Percentiles rank a stretch among this genome's conserved stretches.
These are phyloP conservation scores for Zygosaccharomyces sapae DNA, from an alignment of 1,139 yeast species.

Conservation along the genomic window DNA sequence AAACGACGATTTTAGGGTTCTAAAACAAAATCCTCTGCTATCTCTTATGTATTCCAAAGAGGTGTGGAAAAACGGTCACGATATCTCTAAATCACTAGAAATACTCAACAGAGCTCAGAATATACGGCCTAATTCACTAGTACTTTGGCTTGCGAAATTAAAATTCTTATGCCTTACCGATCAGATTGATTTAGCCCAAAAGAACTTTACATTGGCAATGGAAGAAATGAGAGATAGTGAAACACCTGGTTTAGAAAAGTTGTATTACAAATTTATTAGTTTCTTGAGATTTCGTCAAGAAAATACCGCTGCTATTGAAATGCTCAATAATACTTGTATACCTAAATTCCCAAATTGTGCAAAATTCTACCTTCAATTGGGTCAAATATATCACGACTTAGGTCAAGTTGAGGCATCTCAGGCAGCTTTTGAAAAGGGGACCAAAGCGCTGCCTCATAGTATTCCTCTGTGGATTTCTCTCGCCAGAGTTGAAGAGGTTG, in stretches of 20 bases:
- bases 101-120: conserved; percentile 50
- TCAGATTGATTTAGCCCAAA: conserved; percentile 42
- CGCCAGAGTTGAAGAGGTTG: conserved; percentile 47
- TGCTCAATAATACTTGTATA: conserved; percentile 44
- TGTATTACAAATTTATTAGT: conserved; percentile 64
- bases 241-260: conserved; percentile 42
- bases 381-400: conserved; percentile 23
- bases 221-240: conserved; percentile 21
- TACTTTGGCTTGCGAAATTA: conserved; percentile 66
- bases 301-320: conserved; percentile 39
- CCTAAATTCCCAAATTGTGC: conserved; percentile 17
- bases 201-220: conserved; percentile 43
- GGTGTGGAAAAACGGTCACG: conserved; percentile 48
- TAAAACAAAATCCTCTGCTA: conserved; percentile 50
- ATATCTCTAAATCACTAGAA: conserved; percentile 49
- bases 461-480: conserved; percentile 54
- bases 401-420: conserved; percentile 42
- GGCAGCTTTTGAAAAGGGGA: conserved; percentile 48
- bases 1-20: conserved; percentile 24
- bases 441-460: conserved; percentile 44
- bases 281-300: conserved; percentile 45
- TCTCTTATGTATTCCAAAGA: conserved; percentile 73
- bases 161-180: conserved; percentile 52
- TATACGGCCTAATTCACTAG: conserved; percentile 45
- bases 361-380: conserved; percentile 27